Evolutionary conservation across 805 yeast genomes (phyloP).

Genomic region (Saccharomyces kudriavzevii): DNA sequence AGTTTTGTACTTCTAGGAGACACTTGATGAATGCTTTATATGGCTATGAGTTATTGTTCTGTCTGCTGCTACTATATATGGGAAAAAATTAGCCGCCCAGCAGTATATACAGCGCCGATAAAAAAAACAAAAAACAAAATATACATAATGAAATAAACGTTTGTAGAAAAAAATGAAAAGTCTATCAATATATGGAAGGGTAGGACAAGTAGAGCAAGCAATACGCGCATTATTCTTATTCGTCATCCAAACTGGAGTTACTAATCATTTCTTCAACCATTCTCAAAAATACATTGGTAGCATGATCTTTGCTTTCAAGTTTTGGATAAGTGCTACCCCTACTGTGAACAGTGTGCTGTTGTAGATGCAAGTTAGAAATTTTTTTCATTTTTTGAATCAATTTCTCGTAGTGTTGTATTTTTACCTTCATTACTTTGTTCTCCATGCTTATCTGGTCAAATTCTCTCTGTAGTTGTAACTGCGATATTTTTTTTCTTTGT

Average conservation of each 20-base stretch:
- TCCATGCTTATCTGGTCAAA: conserved; percentile 40
- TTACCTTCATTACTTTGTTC: conserved; percentile 30
- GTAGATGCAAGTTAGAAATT: conserved; percentile 14
- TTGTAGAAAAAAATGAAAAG: background rate
- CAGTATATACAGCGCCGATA: background rate
- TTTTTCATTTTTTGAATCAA: conserved; percentile 16
- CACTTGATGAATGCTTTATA: background rate
- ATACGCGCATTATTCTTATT: background rate
- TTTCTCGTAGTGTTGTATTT: conserved; percentile 28
- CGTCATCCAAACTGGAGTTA: background rate
- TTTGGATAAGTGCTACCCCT: background rate
- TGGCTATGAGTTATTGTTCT: background rate
- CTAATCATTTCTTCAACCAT: conserved; percentile 12
- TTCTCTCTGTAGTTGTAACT: conserved; percentile 50
- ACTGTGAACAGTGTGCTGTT: background rate
- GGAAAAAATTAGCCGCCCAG: background rate
- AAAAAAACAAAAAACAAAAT: background rate
- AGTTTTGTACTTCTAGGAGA: background rate
- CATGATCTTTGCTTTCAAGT: conserved; percentile 4
- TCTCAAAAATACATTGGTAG: conserved; percentile 4
- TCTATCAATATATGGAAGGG: background rate
- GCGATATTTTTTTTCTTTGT: conserved; percentile 54
- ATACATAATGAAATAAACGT: background rate
- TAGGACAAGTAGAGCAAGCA: background rate
- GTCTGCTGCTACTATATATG: background rate